These are phyloP conservation scores for Acorus calamus DNA, from an alignment of 106 monocot species.

Conservation along the genomic window DNA sequence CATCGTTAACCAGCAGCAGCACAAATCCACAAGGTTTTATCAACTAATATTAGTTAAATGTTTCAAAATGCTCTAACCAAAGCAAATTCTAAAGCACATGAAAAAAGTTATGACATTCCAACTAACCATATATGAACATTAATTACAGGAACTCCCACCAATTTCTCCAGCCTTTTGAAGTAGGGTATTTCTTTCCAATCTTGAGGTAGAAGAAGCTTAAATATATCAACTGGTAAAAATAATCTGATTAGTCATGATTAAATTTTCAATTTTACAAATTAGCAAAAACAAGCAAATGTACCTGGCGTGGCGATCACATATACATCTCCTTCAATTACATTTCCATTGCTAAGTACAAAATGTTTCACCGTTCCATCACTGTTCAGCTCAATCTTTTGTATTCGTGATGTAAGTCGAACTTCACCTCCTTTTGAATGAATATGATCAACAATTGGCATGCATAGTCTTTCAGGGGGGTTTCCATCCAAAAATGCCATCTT, in stretches of 20 bases:
- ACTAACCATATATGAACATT: slow-evolving; percentile 97
- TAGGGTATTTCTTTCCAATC: slow-evolving; percentile 87
- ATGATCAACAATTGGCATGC: slow-evolving; percentile 85
- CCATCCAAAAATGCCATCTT: slow-evolving; percentile 99
- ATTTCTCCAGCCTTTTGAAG: slow-evolving; percentile 76
- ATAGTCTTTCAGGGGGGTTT: slow-evolving; percentile 88
- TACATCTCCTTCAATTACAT: slow-evolving; percentile 65
- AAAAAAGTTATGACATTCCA: background rate
- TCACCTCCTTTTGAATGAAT: slow-evolving; percentile 75
- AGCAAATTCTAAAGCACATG: background rate
- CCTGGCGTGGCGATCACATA: slow-evolving; percentile 89
- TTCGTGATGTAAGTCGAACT: slow-evolving; percentile 70
- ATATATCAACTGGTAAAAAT: slow-evolving; percentile 71
- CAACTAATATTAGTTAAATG: too few relatives aligned
- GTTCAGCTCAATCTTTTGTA: slow-evolving; percentile 84
- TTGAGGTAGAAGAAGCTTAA: slow-evolving; percentile 91
- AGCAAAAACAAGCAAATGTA: slow-evolving; percentile 17
- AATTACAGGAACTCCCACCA: slow-evolving; percentile 97
- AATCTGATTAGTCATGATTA: background rate
- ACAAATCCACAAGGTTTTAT: too few relatives aligned
- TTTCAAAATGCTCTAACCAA: background rate
- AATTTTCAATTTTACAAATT: background rate
- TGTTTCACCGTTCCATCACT: slow-evolving; percentile 78
- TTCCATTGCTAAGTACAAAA: slow-evolving; percentile 71
- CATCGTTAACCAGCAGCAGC: too few relatives aligned